A percentile compares a stretch with the other conserved stretches of the same genome.
Evolutionary conservation across 1,139 yeast species (phyloP).

Genomic region (Yamadazyma mexicana): DNA sequence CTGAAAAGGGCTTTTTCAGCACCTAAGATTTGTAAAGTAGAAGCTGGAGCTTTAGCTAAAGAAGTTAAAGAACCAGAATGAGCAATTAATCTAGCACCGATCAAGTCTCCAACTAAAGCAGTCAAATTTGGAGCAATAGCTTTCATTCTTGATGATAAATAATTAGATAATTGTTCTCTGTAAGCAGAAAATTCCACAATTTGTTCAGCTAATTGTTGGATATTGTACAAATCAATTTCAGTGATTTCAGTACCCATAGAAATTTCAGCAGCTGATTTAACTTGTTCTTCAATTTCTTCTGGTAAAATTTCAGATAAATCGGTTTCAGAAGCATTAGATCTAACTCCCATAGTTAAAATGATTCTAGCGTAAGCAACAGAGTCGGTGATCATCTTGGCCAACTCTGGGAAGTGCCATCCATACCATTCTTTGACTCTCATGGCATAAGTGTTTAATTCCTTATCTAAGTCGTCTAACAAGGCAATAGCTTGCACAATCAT

Average conservation of each 20-base stretch:
- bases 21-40: conserved; percentile 96
- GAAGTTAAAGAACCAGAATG: conserved; percentile 98
- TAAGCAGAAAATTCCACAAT: conserved; percentile 91
- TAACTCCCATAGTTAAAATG: conserved; percentile 89
- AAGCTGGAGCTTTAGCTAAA: conserved; percentile 96
- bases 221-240: conserved; percentile 89
- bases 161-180: conserved; percentile 83
- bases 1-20: conserved; percentile 99
- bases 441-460: conserved; percentile 95
- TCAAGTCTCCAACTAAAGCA: conserved; percentile 95
- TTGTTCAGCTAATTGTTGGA: conserved; percentile 88
- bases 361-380: conserved; percentile 94
- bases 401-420: conserved; percentile 99
- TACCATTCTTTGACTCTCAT: conserved; percentile 99
- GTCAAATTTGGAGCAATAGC: conserved; percentile 97
- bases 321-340: conserved; percentile 86
- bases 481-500: conserved; percentile 99
- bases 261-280: conserved; percentile 86
- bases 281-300: conserved; percentile 82
- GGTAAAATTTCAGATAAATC: conserved; percentile 92
- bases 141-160: conserved; percentile 93
- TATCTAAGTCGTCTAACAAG: conserved; percentile 91
- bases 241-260: conserved; percentile 99
- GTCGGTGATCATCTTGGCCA: conserved; percentile 92
- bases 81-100: conserved; percentile 96